phyloP scores from a whole-genome alignment of 2,329 filamentous ascomycete genomes.

The Aspergillus sp. region DNA sequence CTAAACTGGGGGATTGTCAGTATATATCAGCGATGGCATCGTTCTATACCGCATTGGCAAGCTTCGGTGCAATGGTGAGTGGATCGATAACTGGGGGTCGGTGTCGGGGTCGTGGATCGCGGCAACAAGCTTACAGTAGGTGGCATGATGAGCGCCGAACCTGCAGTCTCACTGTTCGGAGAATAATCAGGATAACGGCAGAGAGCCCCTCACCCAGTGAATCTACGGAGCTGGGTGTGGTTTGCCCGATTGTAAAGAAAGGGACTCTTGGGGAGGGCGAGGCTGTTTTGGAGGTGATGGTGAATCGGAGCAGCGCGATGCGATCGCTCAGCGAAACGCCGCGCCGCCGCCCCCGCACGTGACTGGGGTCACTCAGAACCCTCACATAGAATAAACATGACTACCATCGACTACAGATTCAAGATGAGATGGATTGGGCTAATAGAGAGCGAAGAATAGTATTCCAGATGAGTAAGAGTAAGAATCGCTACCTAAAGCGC shows the following conservation, averaged over 20 bases:
- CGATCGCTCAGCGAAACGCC: conserved; percentile 1
- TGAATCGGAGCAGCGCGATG: background rate
- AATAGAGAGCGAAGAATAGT: conserved; percentile 11
- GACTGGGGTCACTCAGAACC: background rate
- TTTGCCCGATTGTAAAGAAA: conserved; percentile 5
- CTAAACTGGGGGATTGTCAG: conserved; percentile 50
- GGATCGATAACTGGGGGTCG: background rate
- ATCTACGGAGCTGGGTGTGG: background rate
- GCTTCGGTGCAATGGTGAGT: background rate
- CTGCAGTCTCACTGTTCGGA: conserved; percentile 10
- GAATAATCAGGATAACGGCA: conserved; percentile 5
- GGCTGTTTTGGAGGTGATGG: background rate
- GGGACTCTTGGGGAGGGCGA: too few species aligned
- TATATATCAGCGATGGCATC: background rate
- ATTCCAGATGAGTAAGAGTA: conserved; percentile 6
- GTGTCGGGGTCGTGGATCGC: conserved; percentile 6
- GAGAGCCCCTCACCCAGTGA: background rate
- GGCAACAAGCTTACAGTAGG: conserved; percentile 35
- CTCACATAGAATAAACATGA: too few species aligned
- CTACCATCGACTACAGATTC: background rate
- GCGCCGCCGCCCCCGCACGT: background rate
- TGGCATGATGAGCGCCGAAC: conserved; percentile 31
- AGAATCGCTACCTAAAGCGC: conserved; percentile 17
- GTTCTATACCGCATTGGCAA: background rate
- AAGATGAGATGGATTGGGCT: too few species aligned